phyloP scores from a whole-genome alignment of 768 basidiomycete genomes.

The Sarcomyxa edulis region DNA sequence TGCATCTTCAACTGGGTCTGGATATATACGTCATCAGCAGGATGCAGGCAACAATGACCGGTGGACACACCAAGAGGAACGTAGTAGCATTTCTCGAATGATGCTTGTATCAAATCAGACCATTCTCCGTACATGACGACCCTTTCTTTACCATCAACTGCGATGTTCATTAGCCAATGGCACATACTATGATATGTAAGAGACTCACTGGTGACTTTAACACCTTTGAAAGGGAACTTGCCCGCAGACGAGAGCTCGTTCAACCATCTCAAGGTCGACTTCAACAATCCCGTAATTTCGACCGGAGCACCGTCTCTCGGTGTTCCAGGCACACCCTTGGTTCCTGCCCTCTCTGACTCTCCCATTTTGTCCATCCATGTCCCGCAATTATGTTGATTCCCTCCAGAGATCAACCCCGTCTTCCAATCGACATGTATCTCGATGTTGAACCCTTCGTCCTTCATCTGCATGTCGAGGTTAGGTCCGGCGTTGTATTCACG shows the following conservation, averaged over 20 bases:
- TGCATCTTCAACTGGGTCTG: slow-evolving; percentile 68
- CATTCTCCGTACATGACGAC: slow-evolving; percentile 88
- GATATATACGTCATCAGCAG: not conserved
- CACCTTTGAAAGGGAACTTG: slow-evolving; percentile 88
- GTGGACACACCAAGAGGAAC: slow-evolving; percentile 65
- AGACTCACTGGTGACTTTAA: slow-evolving; percentile 70
- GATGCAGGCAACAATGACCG: not conserved
- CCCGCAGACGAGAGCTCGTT: slow-evolving; percentile 56
- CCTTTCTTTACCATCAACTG: slow-evolving; percentile 66
- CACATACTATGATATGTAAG: not conserved
- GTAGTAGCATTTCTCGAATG: slow-evolving; percentile 90
- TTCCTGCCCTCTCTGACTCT: slow-evolving; percentile 85
- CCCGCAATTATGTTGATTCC: slow-evolving; percentile 81
- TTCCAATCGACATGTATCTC: slow-evolving; percentile 94
- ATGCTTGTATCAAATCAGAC: slow-evolving; percentile 75
- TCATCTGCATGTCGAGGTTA: slow-evolving; percentile 98
- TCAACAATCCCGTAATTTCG: slow-evolving; percentile 90
- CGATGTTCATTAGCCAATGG: slow-evolving; percentile 3
- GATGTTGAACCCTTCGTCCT: slow-evolving; percentile 87
- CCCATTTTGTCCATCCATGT: slow-evolving; percentile 99
- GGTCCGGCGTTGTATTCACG: slow-evolving; percentile 96
- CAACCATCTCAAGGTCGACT: slow-evolving; percentile 92
- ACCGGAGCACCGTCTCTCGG: slow-evolving; percentile 94
- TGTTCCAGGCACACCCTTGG: slow-evolving; percentile 93
- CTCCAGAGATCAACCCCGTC: slow-evolving; percentile 87